phyloP scores from a whole-genome alignment of 176 grass and related monocot genomes.

The Elaeis guineensis region DNA sequence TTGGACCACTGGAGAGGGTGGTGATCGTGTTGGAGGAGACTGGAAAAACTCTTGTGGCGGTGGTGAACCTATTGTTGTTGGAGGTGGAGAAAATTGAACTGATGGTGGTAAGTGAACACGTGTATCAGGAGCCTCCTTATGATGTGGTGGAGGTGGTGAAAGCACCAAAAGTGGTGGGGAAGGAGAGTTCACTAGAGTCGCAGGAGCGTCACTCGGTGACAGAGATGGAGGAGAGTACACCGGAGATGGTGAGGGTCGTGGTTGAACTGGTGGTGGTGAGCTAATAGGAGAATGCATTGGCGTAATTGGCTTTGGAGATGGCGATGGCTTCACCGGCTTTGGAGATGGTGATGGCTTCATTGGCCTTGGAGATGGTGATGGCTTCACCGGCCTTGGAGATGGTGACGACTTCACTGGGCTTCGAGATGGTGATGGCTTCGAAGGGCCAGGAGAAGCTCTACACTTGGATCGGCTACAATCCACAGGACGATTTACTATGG shows the following conservation, averaged over 20 bases:
- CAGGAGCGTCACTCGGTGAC: not conserved
- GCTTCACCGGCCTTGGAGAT: not conserved
- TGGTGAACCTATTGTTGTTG: no score
- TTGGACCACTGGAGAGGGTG: not conserved
- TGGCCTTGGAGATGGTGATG: not conserved
- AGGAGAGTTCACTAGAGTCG: not conserved
- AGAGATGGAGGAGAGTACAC: not conserved
- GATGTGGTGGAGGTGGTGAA: conserved; percentile 1
- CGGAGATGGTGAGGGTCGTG: not conserved
- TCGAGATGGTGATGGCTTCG: conserved; percentile 6
- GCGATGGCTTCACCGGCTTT: not conserved
- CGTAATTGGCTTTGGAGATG: not conserved
- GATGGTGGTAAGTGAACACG: no score
- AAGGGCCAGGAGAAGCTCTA: not conserved
- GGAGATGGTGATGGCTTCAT: not conserved
- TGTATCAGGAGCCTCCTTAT: no score
- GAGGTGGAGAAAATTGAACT: no score
- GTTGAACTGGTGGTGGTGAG: conserved; percentile 1
- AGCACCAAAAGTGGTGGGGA: not conserved
- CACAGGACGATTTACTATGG: conserved; percentile 28
- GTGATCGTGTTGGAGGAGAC: no score
- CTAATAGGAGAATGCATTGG: not conserved
- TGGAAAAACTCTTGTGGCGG: no score
- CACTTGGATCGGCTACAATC: conserved; percentile 44
- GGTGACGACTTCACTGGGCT: not conserved